These are phyloP conservation scores for Hawksworthiomyces lignivorus DNA, from an alignment of 2,329 filamentous ascomycete species.

Conservation along the genomic window DNA sequence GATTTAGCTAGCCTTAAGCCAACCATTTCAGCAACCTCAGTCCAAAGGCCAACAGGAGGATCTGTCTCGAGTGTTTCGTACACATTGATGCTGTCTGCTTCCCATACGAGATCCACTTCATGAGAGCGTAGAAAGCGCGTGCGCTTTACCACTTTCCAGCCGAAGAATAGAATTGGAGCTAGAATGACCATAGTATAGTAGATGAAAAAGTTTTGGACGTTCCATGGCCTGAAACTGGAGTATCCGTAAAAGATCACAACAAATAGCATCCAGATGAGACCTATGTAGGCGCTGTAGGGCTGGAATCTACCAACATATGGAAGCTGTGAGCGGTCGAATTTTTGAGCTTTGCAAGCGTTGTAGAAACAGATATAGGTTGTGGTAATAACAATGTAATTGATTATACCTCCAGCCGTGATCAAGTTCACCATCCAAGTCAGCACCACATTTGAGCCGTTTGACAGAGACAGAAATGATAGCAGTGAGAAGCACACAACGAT, in stretches of 20 bases:
- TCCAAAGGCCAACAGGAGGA: slow-evolving; percentile 8
- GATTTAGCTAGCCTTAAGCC: not conserved
- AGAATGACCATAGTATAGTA: slow-evolving; percentile 53
- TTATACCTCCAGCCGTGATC: slow-evolving; percentile 33
- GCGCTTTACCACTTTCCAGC: slow-evolving; percentile 57
- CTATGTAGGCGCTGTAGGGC: slow-evolving; percentile 31
- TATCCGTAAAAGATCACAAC: slow-evolving; percentile 44
- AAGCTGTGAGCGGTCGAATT: slow-evolving; percentile 24
- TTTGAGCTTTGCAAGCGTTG: slow-evolving; percentile 29
- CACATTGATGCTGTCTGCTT: slow-evolving; percentile 20
- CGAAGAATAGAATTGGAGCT: slow-evolving; percentile 43
- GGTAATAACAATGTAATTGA: slow-evolving; percentile 36
- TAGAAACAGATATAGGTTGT: slow-evolving; percentile 32
- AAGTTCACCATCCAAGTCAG: slow-evolving; percentile 36
- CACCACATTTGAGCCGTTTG: slow-evolving; percentile 26
- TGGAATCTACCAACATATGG: slow-evolving; percentile 31
- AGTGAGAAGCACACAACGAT: slow-evolving; percentile 27
- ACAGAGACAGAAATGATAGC: slow-evolving; percentile 33
- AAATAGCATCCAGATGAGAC: slow-evolving; percentile 13
- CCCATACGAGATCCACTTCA: slow-evolving; percentile 20
- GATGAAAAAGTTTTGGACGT: slow-evolving; percentile 37
- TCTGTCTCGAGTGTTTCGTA: slow-evolving; percentile 28
- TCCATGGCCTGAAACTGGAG: slow-evolving; percentile 40
- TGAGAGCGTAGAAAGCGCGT: slow-evolving; percentile 32
- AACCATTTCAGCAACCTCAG: slow-evolving; percentile 10